Evolutionary conservation across 768 basidiomycete genomes (phyloP).

Genomic region (Hirschioporus abietinus): DNA sequence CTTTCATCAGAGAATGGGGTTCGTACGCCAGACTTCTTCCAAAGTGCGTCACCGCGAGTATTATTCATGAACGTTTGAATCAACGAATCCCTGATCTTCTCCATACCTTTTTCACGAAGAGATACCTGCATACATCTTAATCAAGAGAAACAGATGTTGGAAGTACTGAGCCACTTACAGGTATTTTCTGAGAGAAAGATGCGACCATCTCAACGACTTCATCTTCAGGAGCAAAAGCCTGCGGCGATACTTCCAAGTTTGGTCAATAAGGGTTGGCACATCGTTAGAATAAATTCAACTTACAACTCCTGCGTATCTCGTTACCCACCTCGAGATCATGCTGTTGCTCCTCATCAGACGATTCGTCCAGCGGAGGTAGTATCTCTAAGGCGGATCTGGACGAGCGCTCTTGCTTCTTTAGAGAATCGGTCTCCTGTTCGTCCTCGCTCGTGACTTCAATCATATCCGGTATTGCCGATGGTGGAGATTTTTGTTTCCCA

Average conservation of each 20-base stretch:
- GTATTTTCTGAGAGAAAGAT: slow-evolving; percentile 24
- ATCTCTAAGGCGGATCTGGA: neutral
- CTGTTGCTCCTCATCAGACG: neutral
- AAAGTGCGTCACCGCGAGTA: slow-evolving; percentile 20
- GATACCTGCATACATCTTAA: slow-evolving; percentile 23
- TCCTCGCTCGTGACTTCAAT: neutral
- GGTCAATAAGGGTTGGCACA: neutral
- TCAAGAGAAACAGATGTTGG: slow-evolving; percentile 13
- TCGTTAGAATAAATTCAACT: neutral
- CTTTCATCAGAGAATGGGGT: slow-evolving; percentile 18
- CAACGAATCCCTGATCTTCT: slow-evolving; percentile 34
- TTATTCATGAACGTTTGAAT: slow-evolving; percentile 30
- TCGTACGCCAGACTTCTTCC: slow-evolving; percentile 20
- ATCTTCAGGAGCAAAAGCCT: slow-evolving; percentile 13
- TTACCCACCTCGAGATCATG: neutral
- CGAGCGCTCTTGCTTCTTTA: neutral
- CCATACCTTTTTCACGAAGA: slow-evolving; percentile 32
- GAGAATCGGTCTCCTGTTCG: neutral
- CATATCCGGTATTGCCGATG: neutral
- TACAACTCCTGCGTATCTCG: slow-evolving; percentile 2
- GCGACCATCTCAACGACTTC: slow-evolving; percentile 23
- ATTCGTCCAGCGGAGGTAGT: neutral
- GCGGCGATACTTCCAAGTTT: slow-evolving; percentile 12
- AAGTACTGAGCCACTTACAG: slow-evolving; percentile 15
- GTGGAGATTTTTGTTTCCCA: neutral